Percentiles rank a stretch among this genome's conserved stretches.
phyloP scores from a whole-genome alignment of 2,329 filamentous ascomycete genomes.

The Colletotrichum orchidophilum region DNA sequence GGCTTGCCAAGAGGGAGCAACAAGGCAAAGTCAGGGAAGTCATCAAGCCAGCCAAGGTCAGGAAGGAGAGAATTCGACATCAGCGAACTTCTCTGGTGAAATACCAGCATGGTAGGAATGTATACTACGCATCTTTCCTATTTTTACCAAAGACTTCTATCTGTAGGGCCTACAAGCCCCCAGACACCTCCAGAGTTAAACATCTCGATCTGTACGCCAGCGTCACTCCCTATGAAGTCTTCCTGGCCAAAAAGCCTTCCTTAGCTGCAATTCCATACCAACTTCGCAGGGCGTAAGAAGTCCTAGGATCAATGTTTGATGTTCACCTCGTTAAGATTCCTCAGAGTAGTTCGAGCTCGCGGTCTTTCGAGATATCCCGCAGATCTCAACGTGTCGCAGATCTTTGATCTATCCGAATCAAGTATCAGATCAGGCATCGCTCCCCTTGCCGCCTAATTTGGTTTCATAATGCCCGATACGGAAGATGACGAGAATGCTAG shows the following conservation, averaged over 20 bases:
- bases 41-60: background rate
- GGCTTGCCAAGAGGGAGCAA: accelerated
- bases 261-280: background rate
- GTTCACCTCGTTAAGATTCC: background rate
- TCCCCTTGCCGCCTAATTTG: background rate
- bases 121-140: too few relatives aligned
- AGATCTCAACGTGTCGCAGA: too few relatives aligned
- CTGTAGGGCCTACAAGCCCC: background rate
- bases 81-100: background rate
- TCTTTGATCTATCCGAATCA: background rate
- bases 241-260: background rate
- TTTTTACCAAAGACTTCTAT: background rate
- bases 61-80: background rate
- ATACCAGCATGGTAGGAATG: background rate
- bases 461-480: slow-evolving; percentile 1
- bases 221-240: background rate
- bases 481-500: background rate
- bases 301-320: background rate
- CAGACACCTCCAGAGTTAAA: background rate
- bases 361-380: too few relatives aligned
- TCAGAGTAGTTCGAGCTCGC: background rate
- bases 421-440: background rate
- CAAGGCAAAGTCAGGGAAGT: slow-evolving; percentile 3
- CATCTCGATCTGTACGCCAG: background rate
- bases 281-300: background rate